A percentile compares a stretch with the other conserved stretches of the same genome.
Conservation (phyloP, 2,329 filamentous ascomycete genomes). For the Fusarium praegraminearum region DNA sequence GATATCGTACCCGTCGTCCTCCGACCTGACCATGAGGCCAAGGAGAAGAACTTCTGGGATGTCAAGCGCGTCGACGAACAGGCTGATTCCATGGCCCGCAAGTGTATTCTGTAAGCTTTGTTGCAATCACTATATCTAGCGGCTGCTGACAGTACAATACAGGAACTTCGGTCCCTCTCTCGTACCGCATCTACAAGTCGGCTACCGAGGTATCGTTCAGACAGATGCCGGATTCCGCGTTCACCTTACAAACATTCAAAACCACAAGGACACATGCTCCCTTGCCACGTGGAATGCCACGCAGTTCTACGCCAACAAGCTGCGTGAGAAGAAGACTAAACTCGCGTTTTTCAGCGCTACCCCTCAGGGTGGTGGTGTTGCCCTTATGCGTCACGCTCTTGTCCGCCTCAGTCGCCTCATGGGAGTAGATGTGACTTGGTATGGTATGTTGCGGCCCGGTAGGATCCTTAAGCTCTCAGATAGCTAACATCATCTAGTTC, state of each 20-base stretch:
- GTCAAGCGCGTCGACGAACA: constrained; percentile 79
- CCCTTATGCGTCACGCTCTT: constrained; percentile 83
- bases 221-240: constrained; percentile 76
- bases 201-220: constrained; percentile 75
- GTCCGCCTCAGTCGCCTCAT: constrained; percentile 76
- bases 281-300: constrained; percentile 74
- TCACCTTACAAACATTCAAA: constrained; percentile 65
- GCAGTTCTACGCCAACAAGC: constrained; percentile 70
- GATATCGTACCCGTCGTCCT: constrained; percentile 81
- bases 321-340: constrained; percentile 73
- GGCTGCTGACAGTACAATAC: not conserved
- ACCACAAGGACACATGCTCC: constrained; percentile 72
- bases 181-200: constrained; percentile 75
- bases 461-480: not conserved
- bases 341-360: constrained; percentile 85
- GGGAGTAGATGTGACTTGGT: constrained; percentile 80
- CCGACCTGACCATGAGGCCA: constrained; percentile 59
- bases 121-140: not conserved
- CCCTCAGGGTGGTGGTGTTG: constrained; percentile 85
- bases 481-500: constrained; percentile 61
- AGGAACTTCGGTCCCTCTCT: constrained; percentile 80
- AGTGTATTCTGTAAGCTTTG: constrained; percentile 74
- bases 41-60: constrained; percentile 61
- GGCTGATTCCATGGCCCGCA: constrained; percentile 83
- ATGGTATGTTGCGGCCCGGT: constrained; percentile 56